phyloP scores from a whole-genome alignment of 345 rosid genomes.

The Moricandia moricandioides region DNA sequence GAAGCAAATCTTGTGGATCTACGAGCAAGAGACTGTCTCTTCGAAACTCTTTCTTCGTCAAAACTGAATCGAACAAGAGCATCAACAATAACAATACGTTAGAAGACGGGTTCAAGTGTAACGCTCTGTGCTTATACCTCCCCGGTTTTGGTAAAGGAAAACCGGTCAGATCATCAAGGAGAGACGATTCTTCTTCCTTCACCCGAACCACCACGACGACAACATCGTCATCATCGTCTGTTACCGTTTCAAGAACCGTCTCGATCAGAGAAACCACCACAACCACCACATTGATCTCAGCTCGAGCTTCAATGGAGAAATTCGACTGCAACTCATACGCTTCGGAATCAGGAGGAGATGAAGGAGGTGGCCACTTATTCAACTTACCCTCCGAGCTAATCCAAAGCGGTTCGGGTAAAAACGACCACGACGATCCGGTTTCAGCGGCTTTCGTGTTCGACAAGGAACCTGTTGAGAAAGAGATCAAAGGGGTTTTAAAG shows the following conservation, averaged over 20 bases:
- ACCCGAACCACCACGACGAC: conserved; percentile 32
- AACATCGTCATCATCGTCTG: conserved; percentile 5
- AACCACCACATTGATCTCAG: conserved; percentile 50
- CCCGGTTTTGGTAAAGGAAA: conserved; percentile 75
- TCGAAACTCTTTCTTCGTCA: conserved; percentile 36
- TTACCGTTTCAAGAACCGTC: conserved; percentile 27
- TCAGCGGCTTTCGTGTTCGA: conserved; percentile 71
- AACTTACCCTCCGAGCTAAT: conserved; percentile 75
- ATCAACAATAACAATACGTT: conserved; percentile 26
- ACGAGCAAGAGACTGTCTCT: conserved; percentile 20
- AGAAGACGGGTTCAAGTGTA: conserved; percentile 65
- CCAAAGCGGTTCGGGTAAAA: conserved; percentile 31
- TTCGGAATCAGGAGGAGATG: conserved; percentile 32
- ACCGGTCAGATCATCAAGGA: conserved; percentile 40
- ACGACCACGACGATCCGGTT: conserved; percentile 63
- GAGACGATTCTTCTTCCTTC: conserved; percentile 30
- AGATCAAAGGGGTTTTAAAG: conserved; percentile 60
- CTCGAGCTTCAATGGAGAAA: conserved; percentile 76
- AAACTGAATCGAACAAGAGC: conserved; percentile 29
- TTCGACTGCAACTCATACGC: conserved; percentile 84
- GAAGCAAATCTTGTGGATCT: conserved; percentile 67
- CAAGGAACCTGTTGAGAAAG: conserved; percentile 46
- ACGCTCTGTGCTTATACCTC: conserved; percentile 67
- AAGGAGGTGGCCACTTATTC: conserved; percentile 46
- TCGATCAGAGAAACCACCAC: conserved; percentile 32